Percentiles rank a stretch among this genome's conserved stretches.
Evolutionary conservation across 495 filamentous ascomycete species (phyloP).

Genomic region (Beverwykella pulmonaria): DNA sequence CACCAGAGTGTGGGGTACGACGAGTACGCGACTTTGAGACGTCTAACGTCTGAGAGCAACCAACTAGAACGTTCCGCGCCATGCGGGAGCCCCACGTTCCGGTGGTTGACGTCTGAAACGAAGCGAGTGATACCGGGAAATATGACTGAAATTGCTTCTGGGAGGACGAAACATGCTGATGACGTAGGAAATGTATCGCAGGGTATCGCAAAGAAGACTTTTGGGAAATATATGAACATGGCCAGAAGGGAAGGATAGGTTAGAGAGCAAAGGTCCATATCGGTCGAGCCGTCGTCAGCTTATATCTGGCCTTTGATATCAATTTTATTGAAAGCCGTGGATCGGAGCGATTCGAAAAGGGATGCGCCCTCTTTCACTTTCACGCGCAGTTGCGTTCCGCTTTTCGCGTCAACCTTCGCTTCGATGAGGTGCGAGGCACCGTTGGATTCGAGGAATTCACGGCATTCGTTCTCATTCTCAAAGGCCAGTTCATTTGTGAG

Average conservation of each 20-base stretch:
- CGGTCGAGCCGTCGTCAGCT: not conserved
- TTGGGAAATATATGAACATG: not conserved
- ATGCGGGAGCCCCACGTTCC: slow-evolving; percentile 35
- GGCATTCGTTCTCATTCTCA: slow-evolving; percentile 86
- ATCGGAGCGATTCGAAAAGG: slow-evolving; percentile 70
- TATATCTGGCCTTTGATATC: slow-evolving; percentile 87
- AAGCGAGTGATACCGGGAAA: slow-evolving; percentile 28
- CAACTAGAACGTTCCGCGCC: slow-evolving; percentile 27
- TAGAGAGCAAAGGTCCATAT: not conserved
- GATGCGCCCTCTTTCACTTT: slow-evolving; percentile 39
- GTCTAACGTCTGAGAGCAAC: slow-evolving; percentile 19
- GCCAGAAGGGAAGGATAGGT: not conserved
- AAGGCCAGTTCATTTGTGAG: slow-evolving; percentile 95
- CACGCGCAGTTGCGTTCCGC: slow-evolving; percentile 4
- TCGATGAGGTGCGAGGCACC: slow-evolving; percentile 74
- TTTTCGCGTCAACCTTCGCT: slow-evolving; percentile 65
- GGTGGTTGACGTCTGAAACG: slow-evolving; percentile 29
- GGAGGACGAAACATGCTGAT: not conserved
- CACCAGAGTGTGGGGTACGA: slow-evolving; percentile 16
- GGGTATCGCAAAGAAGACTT: slow-evolving; percentile 21
- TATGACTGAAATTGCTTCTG: slow-evolving; percentile 14
- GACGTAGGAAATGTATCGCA: slow-evolving; percentile 17
- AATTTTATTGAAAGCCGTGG: slow-evolving; percentile 75
- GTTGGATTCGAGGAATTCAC: slow-evolving; percentile 82
- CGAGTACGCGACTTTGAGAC: slow-evolving; percentile 22